Conservation (phyloP, 2,329 filamentous ascomycete genomes). For the Neofusicoccum kwambonambiense region DNA sequence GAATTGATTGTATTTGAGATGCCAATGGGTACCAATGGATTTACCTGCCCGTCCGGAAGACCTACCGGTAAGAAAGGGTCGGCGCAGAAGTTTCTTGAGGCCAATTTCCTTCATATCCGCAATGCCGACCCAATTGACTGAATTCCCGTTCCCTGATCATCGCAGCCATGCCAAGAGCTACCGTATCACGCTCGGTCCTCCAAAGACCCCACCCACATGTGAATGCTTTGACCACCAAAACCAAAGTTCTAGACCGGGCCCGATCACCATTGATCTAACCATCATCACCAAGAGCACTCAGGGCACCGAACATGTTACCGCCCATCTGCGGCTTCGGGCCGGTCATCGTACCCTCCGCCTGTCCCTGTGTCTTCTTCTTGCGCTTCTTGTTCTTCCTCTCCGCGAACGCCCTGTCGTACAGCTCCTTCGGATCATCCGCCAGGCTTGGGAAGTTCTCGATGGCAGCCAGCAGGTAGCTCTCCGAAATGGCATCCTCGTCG, state of each 20-base stretch:
- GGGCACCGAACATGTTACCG: not conserved
- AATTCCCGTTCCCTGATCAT: not conserved
- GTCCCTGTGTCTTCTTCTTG: not conserved
- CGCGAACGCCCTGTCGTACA: not conserved
- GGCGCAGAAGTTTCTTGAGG: too few species aligned
- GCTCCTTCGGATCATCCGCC: not conserved
- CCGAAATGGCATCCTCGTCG: not conserved
- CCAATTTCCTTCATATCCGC: not conserved
- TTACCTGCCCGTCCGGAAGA: too few species aligned
- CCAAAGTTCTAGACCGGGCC: too few species aligned
- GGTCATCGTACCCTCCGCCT: not conserved
- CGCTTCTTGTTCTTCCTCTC: conserved; percentile 2
- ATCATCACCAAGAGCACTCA: not conserved
- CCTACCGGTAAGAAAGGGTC: too few species aligned
- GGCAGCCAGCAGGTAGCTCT: not conserved
- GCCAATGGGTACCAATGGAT: too few species aligned
- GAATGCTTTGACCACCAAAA: not conserved
- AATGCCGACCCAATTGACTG: not conserved
- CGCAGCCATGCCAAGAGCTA: not conserved
- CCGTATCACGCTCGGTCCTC: not conserved
- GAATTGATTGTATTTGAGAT: not conserved
- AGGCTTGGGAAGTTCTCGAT: not conserved
- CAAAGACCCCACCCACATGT: not conserved
- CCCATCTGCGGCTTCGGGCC: not conserved
- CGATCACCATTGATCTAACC: not conserved